A percentile compares a stretch with the other conserved stretches of the same genome.
These are phyloP conservation scores for Amylocystis lapponica DNA, from an alignment of 768 basidiomycete genomes.

Conservation along the genomic window DNA sequence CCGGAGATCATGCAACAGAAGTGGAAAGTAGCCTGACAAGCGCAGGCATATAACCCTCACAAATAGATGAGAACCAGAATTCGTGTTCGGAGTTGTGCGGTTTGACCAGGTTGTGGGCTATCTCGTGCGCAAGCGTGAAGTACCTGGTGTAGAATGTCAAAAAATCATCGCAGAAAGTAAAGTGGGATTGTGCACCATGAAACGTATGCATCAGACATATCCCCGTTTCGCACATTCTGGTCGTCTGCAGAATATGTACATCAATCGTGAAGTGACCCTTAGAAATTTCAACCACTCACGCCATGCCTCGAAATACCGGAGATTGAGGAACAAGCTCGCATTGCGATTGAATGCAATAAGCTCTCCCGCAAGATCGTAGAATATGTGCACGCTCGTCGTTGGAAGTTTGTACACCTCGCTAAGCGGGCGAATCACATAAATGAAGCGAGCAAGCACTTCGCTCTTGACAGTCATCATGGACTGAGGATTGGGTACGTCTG, in stretches of 20 bases:
- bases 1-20: no score
- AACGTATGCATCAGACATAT: conserved; percentile 58
- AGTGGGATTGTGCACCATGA: conserved; percentile 53
- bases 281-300: conserved; percentile 45
- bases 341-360: conserved; percentile 92
- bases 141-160: conserved; percentile 46
- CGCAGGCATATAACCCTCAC: conserved; percentile 51
- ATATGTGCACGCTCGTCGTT: conserved; percentile 71
- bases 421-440: conserved; percentile 61
- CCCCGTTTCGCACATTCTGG: conserved; percentile 48
- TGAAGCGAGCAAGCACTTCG: conserved; percentile 65
- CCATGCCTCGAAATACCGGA: conserved; percentile 82
- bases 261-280: not conserved
- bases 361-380: conserved; percentile 75
- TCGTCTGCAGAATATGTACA: conserved; percentile 50
- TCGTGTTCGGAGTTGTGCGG: conserved; percentile 90
- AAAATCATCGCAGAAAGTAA: not conserved
- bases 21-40: conserved; percentile 7
- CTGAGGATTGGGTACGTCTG: conserved; percentile 53
- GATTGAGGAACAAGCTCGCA: conserved; percentile 83
- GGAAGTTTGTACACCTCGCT: conserved; percentile 71
- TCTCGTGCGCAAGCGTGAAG: conserved; percentile 88
- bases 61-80: conserved; percentile 91
- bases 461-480: conserved; percentile 47
- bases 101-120: conserved; percentile 85